A percentile compares a stretch with the other conserved stretches of the same genome.
phyloP scores from a whole-genome alignment of 805 yeast genomes.

The Cyberlindnera maclurae region DNA sequence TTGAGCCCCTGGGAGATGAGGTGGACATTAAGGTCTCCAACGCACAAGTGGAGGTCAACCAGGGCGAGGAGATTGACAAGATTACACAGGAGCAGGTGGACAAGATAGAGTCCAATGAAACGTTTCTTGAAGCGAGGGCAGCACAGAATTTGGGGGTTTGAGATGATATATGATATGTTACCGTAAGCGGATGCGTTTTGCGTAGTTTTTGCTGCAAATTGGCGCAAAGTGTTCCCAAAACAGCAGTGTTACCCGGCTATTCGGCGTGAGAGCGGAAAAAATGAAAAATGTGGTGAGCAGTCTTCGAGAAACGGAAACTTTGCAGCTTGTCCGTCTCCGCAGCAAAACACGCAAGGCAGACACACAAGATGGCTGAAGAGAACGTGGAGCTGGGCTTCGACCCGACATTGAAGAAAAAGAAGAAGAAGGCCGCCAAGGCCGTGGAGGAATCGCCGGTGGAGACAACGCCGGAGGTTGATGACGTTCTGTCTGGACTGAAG shows the following conservation, averaged over 20 bases:
- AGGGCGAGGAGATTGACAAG: constrained; percentile 45
- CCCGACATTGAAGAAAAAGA: constrained; percentile 70
- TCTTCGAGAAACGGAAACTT: too few species aligned
- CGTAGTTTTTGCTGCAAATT: too few species aligned
- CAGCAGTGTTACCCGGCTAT: neutral
- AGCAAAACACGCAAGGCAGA: neutral
- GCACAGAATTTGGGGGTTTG: constrained; percentile 15
- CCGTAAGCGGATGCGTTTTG: neutral
- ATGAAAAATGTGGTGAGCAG: neutral
- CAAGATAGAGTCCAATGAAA: constrained; percentile 31
- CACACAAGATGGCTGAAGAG: constrained; percentile 9
- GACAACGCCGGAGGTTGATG: constrained; percentile 41
- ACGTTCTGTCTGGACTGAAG: constrained; percentile 72
- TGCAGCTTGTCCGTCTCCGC: too few species aligned
- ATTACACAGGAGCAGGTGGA: constrained; percentile 39
- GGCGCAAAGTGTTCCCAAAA: neutral
- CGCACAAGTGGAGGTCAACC: constrained; percentile 33
- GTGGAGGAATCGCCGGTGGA: constrained; percentile 29
- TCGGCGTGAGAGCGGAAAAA: neutral
- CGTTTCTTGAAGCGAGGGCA: constrained; percentile 26
- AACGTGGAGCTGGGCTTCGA: constrained; percentile 49
- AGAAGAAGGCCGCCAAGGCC: constrained; percentile 53
- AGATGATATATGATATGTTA: neutral
- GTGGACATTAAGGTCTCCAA: constrained; percentile 21
- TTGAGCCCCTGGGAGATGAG: constrained; percentile 52